Evolutionary conservation across 345 rosid genomes (phyloP), one percentile per base, ranked within the genome.

Genomic region (Eucalyptus camaldulensis): DNA sequence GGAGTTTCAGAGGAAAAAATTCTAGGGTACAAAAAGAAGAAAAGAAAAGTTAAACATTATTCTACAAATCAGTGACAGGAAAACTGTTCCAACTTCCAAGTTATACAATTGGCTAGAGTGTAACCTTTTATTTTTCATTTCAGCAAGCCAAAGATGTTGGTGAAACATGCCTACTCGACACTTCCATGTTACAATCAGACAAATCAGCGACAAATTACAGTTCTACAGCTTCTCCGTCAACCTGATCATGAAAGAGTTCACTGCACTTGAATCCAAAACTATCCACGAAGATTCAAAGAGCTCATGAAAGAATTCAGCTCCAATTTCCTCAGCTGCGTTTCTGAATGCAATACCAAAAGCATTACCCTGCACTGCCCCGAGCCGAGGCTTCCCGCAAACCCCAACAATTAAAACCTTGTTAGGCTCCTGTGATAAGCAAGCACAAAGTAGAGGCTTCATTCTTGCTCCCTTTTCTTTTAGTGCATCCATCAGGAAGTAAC

Each of bases 251-350:
- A 98, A 97, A 81, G 96, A 94, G 92, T 98, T 98, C 85, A 98
- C 96, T 2, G 95, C 96, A 88, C 89, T 94, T 89, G 90, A 93
- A 91, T 98, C 97, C 88, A 98, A 91, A 65, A 98, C 91, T 60
- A 98, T 98, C 99, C 99, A 98, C 13, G 99, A 98, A 93, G 99
- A 97, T 92, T 98, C 99, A 45, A 98, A 97, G 27, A 98, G 94
- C 93, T 98, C 99, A 31, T 98, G 99, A 92, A 95, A 97, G 94
- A 94, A 97, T 88, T 93, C 99, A 31, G 96, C 95, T 91, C 95
- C 96, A 54, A 93, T 96, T 89, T 97, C 98, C 87, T 93, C 93
- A 24, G 98, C 99, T 11, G 99, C 97, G 58, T 96, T 95, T 91
- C 96, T 94, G 88, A 98, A 98, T 58, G 99, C 98, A 89, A 91